Evolutionary conservation across 495 filamentous ascomycete genomes (phyloP), one percentile per base, ranked within the genome.

Genomic region (Penicillium ucsense): DNA sequence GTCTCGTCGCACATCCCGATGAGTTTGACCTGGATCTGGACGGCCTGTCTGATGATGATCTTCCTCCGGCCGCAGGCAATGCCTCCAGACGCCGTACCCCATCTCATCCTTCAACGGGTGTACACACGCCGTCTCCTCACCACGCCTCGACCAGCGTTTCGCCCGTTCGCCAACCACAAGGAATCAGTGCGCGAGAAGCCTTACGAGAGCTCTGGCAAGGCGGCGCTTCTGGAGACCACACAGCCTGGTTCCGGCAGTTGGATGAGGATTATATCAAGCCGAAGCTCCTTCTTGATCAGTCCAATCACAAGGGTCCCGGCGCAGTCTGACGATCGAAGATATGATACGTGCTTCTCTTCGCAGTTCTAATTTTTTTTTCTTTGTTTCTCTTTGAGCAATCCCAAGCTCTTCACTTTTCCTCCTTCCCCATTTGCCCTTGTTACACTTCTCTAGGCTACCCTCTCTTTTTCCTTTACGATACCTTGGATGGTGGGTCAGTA

Each of bases 201-300:
- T 75, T 92, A 8, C 79, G 81, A 31, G 82, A 85, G 43, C 73
- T 87, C 2, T 80, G 91, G 48, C 81, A 80, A 10, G 84, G 71
- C 8, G 67, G 86, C 37, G 81, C 84, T 8, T 73, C 81, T 0
- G 90, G 95, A 35, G 94, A 98, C 62, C 90, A 95, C 42, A 86
- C 85, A 12, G 86, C 83, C 9, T 83, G 92, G 78, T 95, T 98
- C 64, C 82, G 82, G 48, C 91, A 95, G 65, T 67, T 98, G 45
- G 92, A 98, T 64, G 92, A 98, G 63, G 88, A 87, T 31, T 97
- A 87, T 64, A 94, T 98, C 63, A 98, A 98, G 73, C 92, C 92
- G 7, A 88, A 80, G 54, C 72, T 98, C 45, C 65, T 98, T 47
- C 76, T 98, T 35, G 91, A 97, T 71, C 82, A 82, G 53, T 74